phyloP scores from a whole-genome alignment of 73 alveolate species.

The Tetrahymena malaccensis region DNA sequence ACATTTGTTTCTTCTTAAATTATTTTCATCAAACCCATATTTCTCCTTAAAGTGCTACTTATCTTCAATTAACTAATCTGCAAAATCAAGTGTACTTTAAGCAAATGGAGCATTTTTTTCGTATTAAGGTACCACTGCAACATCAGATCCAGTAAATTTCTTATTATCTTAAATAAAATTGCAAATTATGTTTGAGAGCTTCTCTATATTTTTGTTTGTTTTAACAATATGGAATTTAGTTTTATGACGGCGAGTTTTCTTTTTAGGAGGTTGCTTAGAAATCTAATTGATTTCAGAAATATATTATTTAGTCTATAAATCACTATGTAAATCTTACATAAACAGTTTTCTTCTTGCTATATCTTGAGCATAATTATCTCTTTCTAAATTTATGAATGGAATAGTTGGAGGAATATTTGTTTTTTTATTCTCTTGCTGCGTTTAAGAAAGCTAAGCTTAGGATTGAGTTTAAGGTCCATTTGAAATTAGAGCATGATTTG shows the following conservation, averaged over 20 bases:
- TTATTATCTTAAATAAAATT: not conserved
- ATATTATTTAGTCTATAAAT: not conserved
- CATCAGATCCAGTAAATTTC: not conserved
- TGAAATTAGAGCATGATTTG: not conserved
- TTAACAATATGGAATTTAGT: slow-evolving; percentile 28
- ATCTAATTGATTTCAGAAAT: slow-evolving; percentile 1
- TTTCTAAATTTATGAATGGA: not conserved
- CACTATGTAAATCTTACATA: not conserved
- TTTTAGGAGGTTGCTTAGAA: slow-evolving; percentile 26
- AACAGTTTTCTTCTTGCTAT: not conserved
- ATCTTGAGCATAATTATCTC: not conserved
- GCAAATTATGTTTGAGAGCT: slow-evolving; percentile 9
- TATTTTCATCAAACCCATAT: slow-evolving; percentile 35
- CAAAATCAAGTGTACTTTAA: slow-evolving; percentile 17
- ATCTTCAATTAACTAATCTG: slow-evolving; percentile 25
- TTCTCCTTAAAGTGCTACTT: slow-evolving; percentile 18
- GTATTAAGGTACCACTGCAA: not conserved
- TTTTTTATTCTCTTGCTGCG: not conserved
- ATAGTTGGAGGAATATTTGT: not conserved
- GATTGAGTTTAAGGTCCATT: not conserved
- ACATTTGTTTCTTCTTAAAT: slow-evolving; percentile 23
- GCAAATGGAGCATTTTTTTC: slow-evolving; percentile 34
- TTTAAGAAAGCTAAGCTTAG: not conserved
- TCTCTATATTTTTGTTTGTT: slow-evolving; percentile 9
- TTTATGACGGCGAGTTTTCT: slow-evolving; percentile 33